Evolutionary conservation across 2,329 filamentous ascomycete genomes (phyloP).

Genomic region (Colletotrichum brevisporum): DNA sequence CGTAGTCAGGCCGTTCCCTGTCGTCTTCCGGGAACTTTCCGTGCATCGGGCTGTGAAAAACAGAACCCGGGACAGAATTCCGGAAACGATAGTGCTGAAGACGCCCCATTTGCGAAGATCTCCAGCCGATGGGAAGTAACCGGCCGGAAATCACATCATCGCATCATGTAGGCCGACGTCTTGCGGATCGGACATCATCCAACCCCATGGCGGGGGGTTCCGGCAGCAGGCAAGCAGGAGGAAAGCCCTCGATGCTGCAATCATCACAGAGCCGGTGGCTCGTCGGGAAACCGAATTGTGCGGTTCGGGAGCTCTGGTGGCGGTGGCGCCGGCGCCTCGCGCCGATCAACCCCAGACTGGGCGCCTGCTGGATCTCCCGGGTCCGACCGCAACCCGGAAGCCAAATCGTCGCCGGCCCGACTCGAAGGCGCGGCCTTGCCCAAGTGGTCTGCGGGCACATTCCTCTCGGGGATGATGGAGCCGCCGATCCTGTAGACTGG

Average conservation of each 20-base stretch:
- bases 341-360: slow-evolving; percentile 43
- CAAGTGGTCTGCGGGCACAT: slow-evolving; percentile 6
- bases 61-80: too few relatives aligned
- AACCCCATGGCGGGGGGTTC: too few relatives aligned
- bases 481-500: slow-evolving; percentile 59
- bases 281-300: slow-evolving; percentile 62
- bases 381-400: background rate
- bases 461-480: slow-evolving; percentile 48
- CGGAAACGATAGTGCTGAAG: too few relatives aligned
- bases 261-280: slow-evolving; percentile 41
- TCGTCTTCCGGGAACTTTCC: too few relatives aligned
- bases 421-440: slow-evolving; percentile 7
- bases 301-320: slow-evolving; percentile 45
- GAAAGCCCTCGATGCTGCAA: slow-evolving; percentile 24
- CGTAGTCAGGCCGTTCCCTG: too few relatives aligned
- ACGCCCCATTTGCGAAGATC: too few relatives aligned
- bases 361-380: slow-evolving; percentile 1
- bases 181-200: too few relatives aligned
- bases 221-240: background rate
- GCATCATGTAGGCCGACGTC: too few relatives aligned
- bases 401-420: slow-evolving; percentile 23
- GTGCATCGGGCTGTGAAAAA: too few relatives aligned
- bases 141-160: too few relatives aligned
- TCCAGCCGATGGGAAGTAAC: too few relatives aligned
- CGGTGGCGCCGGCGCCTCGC: slow-evolving; percentile 46